Base-by-base conservation (phyloP, 495 filamentous ascomycete genomes). In the Tuber calosporum region DNA sequence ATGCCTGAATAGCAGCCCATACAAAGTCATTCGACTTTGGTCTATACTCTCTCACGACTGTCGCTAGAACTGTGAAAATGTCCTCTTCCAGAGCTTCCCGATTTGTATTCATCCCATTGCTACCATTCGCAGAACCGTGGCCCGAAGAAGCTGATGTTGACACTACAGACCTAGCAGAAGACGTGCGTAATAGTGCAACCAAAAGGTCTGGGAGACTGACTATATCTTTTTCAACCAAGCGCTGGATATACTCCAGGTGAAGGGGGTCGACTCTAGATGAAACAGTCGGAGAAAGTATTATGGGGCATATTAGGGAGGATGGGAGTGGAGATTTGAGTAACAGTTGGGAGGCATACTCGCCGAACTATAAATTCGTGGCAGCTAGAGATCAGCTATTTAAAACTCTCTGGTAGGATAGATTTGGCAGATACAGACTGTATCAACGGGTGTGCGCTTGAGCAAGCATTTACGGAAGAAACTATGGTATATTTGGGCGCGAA, bases 221-320 rank as follows among this genome's bases (percentile, higher is more conserved):
- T 37, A 77, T 72, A 53, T 81, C 79, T 39, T 75, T 82, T 58
- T 77, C 74, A 66, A 81, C 62, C 17, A 81, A 75, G 7, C 79
- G 77, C 68, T 76, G 74, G 66, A 81, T 53, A 42, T 81, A 81
- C 58, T 75, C 66, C 1, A 81, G 69, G 22, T 81, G 80, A 39
- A 81, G 75, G 11, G 80, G 80, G 40, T 81, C 80, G 40, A 74
- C 62, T n/a, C 74, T 72, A 19, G 45, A 69, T 17, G 70, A 77
- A 37, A 81, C 68, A 3, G 62, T 22, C 4, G 79, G 80, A 0
- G 75, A 80, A 43, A 81, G 79, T 42, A 81, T 73, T n/a, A 77
- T 73, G 15, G 69, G n/a, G 72, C 77, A 72, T 53, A 81, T 73
- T 15, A 67, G 58, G 22, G 69, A 36, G 2, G 80, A 73, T 26